Conservation (phyloP, 768 basidiomycete species). For the Coprinopsis marcescibilis region DNA sequence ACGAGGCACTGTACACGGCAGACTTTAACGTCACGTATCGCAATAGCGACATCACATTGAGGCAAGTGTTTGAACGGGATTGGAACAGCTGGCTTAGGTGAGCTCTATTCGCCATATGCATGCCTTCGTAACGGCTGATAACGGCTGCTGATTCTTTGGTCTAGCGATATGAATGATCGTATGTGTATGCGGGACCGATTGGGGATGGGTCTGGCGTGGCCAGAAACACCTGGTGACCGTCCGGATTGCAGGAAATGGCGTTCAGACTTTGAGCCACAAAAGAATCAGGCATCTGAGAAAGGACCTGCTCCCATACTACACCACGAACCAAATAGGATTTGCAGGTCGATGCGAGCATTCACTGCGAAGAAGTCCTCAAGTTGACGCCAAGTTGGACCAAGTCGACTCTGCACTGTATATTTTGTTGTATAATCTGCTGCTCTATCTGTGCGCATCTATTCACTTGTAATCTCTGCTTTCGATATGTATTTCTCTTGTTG, state of each 20-base stretch:
- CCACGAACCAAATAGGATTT: slow-evolving; percentile 28
- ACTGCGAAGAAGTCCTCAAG: slow-evolving; percentile 40
- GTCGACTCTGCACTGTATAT: neutral
- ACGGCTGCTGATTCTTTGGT: slow-evolving; percentile 11
- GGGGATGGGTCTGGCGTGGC: slow-evolving; percentile 44
- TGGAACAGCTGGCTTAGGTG: slow-evolving; percentile 72
- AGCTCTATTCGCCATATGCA: slow-evolving; percentile 18
- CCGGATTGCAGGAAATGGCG: slow-evolving; percentile 55
- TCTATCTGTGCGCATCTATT: no score
- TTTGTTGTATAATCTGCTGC: neutral
- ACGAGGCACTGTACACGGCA: slow-evolving; percentile 41
- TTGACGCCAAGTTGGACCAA: neutral
- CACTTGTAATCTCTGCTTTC: neutral
- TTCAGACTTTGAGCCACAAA: slow-evolving; percentile 28
- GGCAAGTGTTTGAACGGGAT: slow-evolving; percentile 58
- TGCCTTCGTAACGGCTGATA: neutral
- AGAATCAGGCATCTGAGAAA: slow-evolving; percentile 7
- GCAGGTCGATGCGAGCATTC: slow-evolving; percentile 51
- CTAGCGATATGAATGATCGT: slow-evolving; percentile 72
- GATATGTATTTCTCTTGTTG: no score
- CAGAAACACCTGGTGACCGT: slow-evolving; percentile 35
- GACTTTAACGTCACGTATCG: slow-evolving; percentile 17
- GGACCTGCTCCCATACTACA: slow-evolving; percentile 14
- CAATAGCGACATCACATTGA: slow-evolving; percentile 24
- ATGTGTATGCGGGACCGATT: slow-evolving; percentile 53